A percentile compares a stretch with the other conserved stretches of the same genome.
Conservation (phyloP, 148 eudicot genomes). For the Heliamphora exappendiculata region DNA sequence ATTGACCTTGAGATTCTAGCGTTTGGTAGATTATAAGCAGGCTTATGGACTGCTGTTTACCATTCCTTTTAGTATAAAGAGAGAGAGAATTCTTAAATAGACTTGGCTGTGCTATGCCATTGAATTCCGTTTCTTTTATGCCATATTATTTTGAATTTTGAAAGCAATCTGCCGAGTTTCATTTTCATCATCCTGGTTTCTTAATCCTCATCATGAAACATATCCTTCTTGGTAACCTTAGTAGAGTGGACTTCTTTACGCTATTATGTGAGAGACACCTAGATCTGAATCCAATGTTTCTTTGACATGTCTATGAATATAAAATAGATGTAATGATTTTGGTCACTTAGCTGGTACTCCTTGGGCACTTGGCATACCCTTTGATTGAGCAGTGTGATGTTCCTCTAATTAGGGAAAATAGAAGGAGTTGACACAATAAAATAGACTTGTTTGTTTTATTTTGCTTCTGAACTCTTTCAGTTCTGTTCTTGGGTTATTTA, state of each 20-base stretch:
- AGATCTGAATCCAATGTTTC: no score
- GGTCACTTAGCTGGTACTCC: neutral
- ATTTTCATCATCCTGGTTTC: no score
- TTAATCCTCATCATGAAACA: no score
- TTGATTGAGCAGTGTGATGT: neutral
- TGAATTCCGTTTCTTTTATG: neutral
- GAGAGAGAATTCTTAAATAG: neutral
- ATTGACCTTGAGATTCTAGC: neutral
- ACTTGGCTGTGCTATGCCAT: neutral
- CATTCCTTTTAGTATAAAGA: neutral
- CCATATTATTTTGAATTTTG: no score
- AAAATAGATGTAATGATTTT: neutral
- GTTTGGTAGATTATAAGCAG: neutral
- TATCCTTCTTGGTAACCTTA: neutral
- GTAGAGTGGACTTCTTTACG: neutral
- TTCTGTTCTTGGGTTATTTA: no score
- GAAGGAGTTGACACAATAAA: neutral
- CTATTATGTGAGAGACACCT: neutral
- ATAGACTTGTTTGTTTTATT: neutral
- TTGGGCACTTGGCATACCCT: neutral
- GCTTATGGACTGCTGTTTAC: no score
- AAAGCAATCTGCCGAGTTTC: no score
- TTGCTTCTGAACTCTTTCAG: neutral
- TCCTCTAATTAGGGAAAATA: no score
- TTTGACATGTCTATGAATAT: no score